phyloP scores from a whole-genome alignment of 768 basidiomycete species.

The Leccinum subtestaceum region DNA sequence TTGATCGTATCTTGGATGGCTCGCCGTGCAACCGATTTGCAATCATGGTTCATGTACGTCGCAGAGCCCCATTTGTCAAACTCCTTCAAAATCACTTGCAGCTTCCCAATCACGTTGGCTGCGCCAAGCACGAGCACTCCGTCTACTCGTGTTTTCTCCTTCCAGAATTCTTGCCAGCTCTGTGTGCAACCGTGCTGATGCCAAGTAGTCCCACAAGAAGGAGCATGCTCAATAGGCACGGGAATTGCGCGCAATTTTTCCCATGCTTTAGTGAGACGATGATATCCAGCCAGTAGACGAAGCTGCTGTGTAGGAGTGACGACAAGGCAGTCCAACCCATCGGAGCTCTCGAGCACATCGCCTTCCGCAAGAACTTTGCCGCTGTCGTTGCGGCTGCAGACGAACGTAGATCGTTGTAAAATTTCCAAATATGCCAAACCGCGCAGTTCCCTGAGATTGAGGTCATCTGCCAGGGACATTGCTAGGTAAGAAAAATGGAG shows the following conservation, averaged over 20 bases:
- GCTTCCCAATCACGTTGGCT: conserved; percentile 65
- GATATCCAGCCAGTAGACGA: conserved; percentile 66
- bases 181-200: conserved; percentile 70
- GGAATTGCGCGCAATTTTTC: conserved; percentile 57
- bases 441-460: conserved; percentile 55
- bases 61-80: conserved; percentile 69
- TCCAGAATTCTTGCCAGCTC: conserved; percentile 79
- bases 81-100: conserved; percentile 61
- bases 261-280: conserved; percentile 65
- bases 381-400: conserved; percentile 13
- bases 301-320: conserved; percentile 59
- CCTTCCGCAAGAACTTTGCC: conserved; percentile 27
- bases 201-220: conserved; percentile 65
- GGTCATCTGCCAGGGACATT: conserved; percentile 71
- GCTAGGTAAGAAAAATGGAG: conserved; percentile 69
- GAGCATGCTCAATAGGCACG: conserved; percentile 61
- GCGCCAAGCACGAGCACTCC: conserved; percentile 54
- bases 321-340: conserved; percentile 46
- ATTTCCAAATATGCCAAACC: conserved; percentile 71
- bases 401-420: conserved; percentile 56
- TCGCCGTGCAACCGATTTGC: conserved; percentile 55
- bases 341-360: conserved; percentile 31
- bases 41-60: conserved; percentile 80
- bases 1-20: conserved; percentile 55
- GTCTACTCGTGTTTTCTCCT: conserved; percentile 66